Percentiles rank a stretch among this genome's conserved stretches.
phyloP scores from a whole-genome alignment of 108 stramenopile species.

The Cyclotella distinguenda region DNA sequence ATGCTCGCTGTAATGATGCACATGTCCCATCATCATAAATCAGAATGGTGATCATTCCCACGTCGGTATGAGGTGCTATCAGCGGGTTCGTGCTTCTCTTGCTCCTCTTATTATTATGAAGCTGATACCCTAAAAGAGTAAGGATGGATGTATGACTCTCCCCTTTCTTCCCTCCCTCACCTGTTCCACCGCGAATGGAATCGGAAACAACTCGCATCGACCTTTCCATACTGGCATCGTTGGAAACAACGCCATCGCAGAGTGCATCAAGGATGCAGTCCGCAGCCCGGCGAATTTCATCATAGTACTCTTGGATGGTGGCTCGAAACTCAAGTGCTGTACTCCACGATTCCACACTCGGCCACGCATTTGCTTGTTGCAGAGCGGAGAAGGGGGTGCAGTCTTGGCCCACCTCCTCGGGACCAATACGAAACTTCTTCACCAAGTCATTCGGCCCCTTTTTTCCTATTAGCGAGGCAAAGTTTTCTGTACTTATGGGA shows the following conservation, averaged over 20 bases:
- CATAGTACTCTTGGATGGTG: slow-evolving; percentile 56
- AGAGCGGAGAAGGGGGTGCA: slow-evolving; percentile 39
- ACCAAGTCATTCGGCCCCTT: slow-evolving; percentile 75
- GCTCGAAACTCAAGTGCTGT: slow-evolving; percentile 39
- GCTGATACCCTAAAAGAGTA: slow-evolving; percentile 69
- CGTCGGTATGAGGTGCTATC: slow-evolving; percentile 76
- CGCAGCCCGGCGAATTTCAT: slow-evolving; percentile 40
- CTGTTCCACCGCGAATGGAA: background rate
- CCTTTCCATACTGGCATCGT: slow-evolving; percentile 11
- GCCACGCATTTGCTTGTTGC: slow-evolving; percentile 71
- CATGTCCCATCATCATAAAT: slow-evolving; percentile 70
- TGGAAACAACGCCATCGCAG: slow-evolving; percentile 54
- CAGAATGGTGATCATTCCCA: slow-evolving; percentile 71
- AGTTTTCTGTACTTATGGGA: slow-evolving; percentile 73
- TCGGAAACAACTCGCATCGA: slow-evolving; percentile 30
- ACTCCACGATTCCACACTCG: slow-evolving; percentile 49
- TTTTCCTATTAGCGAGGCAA: slow-evolving; percentile 64
- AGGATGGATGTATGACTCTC: slow-evolving; percentile 62
- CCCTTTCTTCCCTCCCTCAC: background rate
- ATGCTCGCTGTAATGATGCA: slow-evolving; percentile 55
- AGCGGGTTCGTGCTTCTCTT: slow-evolving; percentile 49
- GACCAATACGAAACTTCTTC: slow-evolving; percentile 71
- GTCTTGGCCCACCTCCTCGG: slow-evolving; percentile 3
- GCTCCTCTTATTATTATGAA: slow-evolving; percentile 58
- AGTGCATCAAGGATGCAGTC: slow-evolving; percentile 57